phyloP scores from a whole-genome alignment of 2,329 filamentous ascomycete genomes.

The Colletotrichum lentis region DNA sequence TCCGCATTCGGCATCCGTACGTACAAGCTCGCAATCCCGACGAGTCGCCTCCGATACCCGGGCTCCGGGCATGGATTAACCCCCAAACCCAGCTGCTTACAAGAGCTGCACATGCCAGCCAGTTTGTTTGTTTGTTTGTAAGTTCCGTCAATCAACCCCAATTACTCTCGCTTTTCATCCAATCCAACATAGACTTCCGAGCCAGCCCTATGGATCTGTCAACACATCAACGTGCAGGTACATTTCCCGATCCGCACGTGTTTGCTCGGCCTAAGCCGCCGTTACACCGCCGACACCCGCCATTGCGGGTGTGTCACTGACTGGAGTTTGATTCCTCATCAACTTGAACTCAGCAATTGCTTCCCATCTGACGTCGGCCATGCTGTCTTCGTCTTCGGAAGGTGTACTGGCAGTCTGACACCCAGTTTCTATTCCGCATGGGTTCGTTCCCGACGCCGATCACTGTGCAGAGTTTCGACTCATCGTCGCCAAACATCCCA shows the following conservation, averaged over 20 bases:
- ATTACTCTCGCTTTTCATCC: background rate
- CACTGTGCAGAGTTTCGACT: too few relatives aligned
- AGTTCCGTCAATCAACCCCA: too few relatives aligned
- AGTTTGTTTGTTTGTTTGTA: too few relatives aligned
- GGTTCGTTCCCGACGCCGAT: too few relatives aligned
- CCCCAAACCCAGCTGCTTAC: too few relatives aligned
- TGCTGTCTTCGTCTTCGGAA: background rate
- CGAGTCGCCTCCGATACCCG: background rate
- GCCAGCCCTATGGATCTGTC: background rate
- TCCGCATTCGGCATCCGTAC: background rate
- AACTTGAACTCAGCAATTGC: background rate
- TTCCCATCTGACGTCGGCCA: background rate
- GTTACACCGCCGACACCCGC: constrained; percentile 2
- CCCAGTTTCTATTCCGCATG: too few relatives aligned
- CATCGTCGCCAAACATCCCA: too few relatives aligned
- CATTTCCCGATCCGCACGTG: background rate
- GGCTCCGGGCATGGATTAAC: too few relatives aligned
- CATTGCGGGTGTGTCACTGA: background rate
- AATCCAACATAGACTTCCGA: background rate
- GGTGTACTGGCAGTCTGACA: too few relatives aligned
- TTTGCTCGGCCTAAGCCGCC: background rate
- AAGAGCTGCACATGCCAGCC: too few relatives aligned
- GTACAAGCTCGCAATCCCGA: background rate
- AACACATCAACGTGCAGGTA: background rate
- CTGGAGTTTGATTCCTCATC: background rate